Conservation (phyloP, 148 eudicot genomes). For the Vaccinium macrocarpon region DNA sequence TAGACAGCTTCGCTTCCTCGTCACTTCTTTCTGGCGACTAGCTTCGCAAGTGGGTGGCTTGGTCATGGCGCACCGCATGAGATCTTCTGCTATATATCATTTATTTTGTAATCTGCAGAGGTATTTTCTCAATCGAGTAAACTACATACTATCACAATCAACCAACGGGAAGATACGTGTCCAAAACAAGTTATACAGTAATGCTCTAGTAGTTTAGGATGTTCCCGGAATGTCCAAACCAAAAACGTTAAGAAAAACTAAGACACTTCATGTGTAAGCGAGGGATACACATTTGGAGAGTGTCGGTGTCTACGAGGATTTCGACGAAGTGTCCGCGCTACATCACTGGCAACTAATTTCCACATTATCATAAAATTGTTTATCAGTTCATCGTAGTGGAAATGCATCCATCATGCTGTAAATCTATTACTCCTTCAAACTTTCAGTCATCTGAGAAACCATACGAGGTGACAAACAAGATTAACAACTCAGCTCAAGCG, state of each 20-base stretch:
- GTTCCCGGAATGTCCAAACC: too few relatives aligned
- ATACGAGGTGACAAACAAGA: background rate
- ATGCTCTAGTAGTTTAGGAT: background rate
- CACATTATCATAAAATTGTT: background rate
- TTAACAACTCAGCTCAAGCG: background rate
- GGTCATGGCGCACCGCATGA: background rate
- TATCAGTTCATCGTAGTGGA: background rate
- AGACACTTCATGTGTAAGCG: too few relatives aligned
- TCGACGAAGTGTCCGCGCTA: too few relatives aligned
- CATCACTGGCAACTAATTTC: background rate
- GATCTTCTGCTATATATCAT: background rate
- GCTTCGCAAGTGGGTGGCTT: background rate
- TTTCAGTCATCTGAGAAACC: conserved; percentile 5
- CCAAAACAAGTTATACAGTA: background rate
- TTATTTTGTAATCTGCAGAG: background rate
- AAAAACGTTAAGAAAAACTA: too few relatives aligned
- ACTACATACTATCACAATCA: background rate
- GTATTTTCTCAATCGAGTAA: background rate
- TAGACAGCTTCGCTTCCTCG: background rate
- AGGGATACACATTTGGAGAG: too few relatives aligned
- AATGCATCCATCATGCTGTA: background rate
- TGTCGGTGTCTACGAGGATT: too few relatives aligned
- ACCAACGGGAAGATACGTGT: background rate
- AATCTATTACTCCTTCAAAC: background rate
- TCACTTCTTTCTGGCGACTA: background rate